These are phyloP conservation scores for Umbelopsis vinacea DNA, from an alignment of 192 early-diverging fungal species.

Conservation along the genomic window DNA sequence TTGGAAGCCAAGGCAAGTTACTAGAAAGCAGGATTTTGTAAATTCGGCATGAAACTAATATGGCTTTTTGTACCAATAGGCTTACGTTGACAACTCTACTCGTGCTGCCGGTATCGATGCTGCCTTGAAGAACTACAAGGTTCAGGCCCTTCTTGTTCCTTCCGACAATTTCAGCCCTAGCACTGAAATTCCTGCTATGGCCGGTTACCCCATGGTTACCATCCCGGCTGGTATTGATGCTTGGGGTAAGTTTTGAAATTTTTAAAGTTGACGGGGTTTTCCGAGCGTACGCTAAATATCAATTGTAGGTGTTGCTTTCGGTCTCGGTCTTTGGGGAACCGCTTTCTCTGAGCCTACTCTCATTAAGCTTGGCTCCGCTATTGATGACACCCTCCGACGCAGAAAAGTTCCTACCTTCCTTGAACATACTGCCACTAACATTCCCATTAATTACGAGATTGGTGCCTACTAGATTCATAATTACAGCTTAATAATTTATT, in stretches of 20 bases:
- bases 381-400: constrained; percentile 18
- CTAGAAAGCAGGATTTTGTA: neutral
- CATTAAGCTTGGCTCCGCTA: constrained; percentile 23
- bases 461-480: constrained; percentile 16
- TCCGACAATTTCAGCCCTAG: constrained; percentile 23
- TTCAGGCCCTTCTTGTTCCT: constrained; percentile 16
- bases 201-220: constrained; percentile 19
- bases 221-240: constrained; percentile 17
- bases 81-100: constrained; percentile 10
- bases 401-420: constrained; percentile 17
- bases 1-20: constrained; percentile 4
- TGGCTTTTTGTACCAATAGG: neutral
- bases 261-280: neutral
- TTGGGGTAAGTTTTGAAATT: neutral
- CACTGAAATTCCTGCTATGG: constrained; percentile 24
- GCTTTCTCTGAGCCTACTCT: constrained; percentile 19
- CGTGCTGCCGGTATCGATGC: constrained; percentile 23
- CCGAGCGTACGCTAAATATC: neutral
- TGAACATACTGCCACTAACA: constrained; percentile 12
- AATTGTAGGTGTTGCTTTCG: constrained; percentile 8
- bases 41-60: too few relatives aligned
- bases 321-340: constrained; percentile 12
- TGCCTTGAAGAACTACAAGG: constrained; percentile 13
- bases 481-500: neutral
- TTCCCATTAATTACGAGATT: constrained; percentile 18